Conservation (phyloP, 352 stramenopile species). For the Phytophthora foliorum region DNA sequence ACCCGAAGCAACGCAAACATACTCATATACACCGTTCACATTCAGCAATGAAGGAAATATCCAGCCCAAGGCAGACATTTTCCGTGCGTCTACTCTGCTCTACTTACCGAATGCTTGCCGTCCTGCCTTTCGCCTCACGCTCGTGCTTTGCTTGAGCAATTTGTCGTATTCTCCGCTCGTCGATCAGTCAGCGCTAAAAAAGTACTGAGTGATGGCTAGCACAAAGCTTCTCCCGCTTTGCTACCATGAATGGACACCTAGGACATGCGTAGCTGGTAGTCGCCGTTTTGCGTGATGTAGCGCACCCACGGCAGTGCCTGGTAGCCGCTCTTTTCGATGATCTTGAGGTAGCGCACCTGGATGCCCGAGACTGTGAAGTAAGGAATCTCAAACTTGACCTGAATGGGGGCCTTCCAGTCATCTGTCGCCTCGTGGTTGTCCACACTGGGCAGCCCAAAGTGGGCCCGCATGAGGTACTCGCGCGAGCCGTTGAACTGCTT, state of each 20-base stretch:
- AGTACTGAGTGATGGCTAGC: constrained; percentile 17
- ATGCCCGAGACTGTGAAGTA: constrained; percentile 98
- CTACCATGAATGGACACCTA: constrained; percentile 58
- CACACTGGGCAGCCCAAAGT: constrained; percentile 99
- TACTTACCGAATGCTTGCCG: constrained; percentile 39
- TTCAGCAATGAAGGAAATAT: constrained; percentile 41
- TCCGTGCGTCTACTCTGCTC: constrained; percentile 34
- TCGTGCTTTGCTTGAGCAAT: constrained; percentile 28
- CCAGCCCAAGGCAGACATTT: constrained; percentile 21
- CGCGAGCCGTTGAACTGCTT: constrained; percentile 99
- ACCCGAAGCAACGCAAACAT: constrained; percentile 23
- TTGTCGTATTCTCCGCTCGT: constrained; percentile 20
- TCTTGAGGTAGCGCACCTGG: constrained; percentile 99
- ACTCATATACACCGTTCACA: constrained; percentile 47
- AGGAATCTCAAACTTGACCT: constrained; percentile 98
- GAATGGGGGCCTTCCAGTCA: constrained; percentile 93
- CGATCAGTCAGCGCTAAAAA: constrained; percentile 22
- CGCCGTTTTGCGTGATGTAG: constrained; percentile 99
- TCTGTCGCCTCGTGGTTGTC: constrained; percentile 85
- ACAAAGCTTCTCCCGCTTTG: constrained; percentile 19
- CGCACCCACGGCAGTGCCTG: constrained; percentile 99
- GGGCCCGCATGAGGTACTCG: constrained; percentile 99
- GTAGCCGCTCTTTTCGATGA: constrained; percentile 99
- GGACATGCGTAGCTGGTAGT: constrained; percentile 99
- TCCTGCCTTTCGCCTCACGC: constrained; percentile 9